Base-by-base conservation (phyloP, 192 early-diverging fungal genomes). In the Coemansia aciculifera region DNA sequence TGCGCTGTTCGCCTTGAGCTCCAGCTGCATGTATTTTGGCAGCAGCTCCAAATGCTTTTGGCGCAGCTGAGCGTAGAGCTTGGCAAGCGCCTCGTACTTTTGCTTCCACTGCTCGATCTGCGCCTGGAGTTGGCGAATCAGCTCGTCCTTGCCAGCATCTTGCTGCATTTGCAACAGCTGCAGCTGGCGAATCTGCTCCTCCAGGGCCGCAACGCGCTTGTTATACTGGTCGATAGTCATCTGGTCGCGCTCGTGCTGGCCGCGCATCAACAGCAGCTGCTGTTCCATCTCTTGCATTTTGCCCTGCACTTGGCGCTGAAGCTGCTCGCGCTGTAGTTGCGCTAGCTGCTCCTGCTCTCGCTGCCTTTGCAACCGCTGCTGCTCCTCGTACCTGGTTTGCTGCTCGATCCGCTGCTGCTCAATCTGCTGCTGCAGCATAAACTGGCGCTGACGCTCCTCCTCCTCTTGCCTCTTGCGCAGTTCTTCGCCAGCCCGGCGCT, bases 11-110 rank as follows among this genome's bases (percentile, higher is more conserved):
- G 87, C 90, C 86, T 90, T 91, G 65, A 88, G 77, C 71, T 90
- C 92, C 3, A 94, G 85, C 3, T 91, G 81, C 78, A 96, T 97
- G 83, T 92, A 95, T 80, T 95, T 95, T 49, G 87, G 89, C 68
- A 98, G 85, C 23, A 99, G 80, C 42, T 96, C 96, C 60, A 99
- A 80, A 73, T 99, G 94, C 69, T 96, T 94, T 67, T 98, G 95
- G 48, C 97, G 89, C 34, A 99, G 83, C 76, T 97, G 92, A 10
- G 96, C 94, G 74, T 99, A 99, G n/a, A 98, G 85, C 64, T 99
- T 99, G 62, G 96, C 96, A 40, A 99, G 83, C 17, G 95, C 93
- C 77, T 98, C 95, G 78, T 98, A 98, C 82, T 97, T 99, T 75
- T 96, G 92, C 84, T 91, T 94, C 94, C 94, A 96, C 78, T 96